Conservation (phyloP, 2,329 filamentous ascomycete species). For the Fusarium beomiforme region DNA sequence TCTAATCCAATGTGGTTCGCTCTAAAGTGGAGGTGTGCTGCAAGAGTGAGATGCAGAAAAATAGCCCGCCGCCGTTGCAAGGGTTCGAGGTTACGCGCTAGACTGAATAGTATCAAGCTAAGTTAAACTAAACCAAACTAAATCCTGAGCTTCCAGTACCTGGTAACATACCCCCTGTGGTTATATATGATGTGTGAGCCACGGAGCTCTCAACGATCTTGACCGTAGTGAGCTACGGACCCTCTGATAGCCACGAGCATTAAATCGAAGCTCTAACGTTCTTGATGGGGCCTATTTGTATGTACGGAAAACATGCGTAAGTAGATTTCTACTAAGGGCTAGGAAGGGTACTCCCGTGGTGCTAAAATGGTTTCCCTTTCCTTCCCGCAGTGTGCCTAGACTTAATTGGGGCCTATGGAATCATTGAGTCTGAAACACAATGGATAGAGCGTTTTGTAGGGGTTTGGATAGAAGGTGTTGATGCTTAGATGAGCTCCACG, state of each 20-base stretch:
- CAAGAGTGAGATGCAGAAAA: conserved; percentile 36
- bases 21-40: conserved; percentile 21
- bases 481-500: neutral
- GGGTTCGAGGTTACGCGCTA: neutral
- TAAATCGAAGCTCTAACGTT: neutral
- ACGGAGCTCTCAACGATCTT: neutral
- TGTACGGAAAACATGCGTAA: neutral
- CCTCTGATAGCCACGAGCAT: neutral
- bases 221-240: neutral
- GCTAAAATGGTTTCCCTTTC: conserved; percentile 19
- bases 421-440: neutral
- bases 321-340: neutral
- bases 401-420: neutral
- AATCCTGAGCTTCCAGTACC: neutral
- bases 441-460: neutral
- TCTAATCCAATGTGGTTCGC: conserved; percentile 10
- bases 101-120: neutral
- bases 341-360: conserved; percentile 33
- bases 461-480: neutral
- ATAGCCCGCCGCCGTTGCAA: conserved; percentile 12
- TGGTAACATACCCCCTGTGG: neutral
- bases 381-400: conserved; percentile 1
- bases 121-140: neutral
- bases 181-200: neutral
- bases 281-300: conserved; percentile 11